A percentile compares a stretch with the other conserved stretches of the same genome.
phyloP scores from a whole-genome alignment of 139 green algal genomes.

The Pleodorina starrii region DNA sequence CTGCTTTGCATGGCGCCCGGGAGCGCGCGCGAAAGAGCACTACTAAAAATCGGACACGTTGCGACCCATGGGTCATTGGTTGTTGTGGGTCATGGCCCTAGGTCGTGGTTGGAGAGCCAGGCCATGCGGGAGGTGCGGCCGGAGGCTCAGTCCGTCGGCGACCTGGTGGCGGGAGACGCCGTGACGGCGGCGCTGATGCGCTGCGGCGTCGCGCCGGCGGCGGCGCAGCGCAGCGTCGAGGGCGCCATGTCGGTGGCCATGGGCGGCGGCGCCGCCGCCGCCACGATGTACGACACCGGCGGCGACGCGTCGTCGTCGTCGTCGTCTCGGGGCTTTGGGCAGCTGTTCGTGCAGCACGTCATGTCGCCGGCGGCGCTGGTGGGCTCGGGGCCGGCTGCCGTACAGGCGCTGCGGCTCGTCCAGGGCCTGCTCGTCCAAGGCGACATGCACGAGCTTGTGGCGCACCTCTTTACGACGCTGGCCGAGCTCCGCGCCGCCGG shows the following conservation, averaged over 20 bases:
- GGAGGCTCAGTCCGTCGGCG: background rate
- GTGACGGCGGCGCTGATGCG: conserved; percentile 37
- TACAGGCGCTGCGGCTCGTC: conserved; percentile 38
- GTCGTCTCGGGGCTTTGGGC: background rate
- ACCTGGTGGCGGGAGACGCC: conserved; percentile 35
- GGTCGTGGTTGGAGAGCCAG: conserved; percentile 33
- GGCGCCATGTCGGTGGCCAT: conserved; percentile 8
- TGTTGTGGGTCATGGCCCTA: too few relatives aligned
- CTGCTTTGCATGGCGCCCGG: too few relatives aligned
- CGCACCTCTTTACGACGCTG: conserved; percentile 52
- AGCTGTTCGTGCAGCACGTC: conserved; percentile 17
- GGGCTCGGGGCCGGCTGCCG: background rate
- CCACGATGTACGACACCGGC: background rate
- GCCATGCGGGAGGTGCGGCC: background rate
- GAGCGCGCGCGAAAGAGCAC: too few relatives aligned
- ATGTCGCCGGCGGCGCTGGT: background rate
- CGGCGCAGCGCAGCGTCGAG: conserved; percentile 21
- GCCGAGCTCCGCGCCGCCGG: background rate
- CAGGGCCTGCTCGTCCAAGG: conserved; percentile 56
- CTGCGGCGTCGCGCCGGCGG: conserved; percentile 12
- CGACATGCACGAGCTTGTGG: conserved; percentile 31
- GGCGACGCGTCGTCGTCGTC: background rate
- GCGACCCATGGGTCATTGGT: too few relatives aligned
- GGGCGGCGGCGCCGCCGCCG: background rate
- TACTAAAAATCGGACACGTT: too few relatives aligned